Base-by-base conservation (phyloP, 2,329 filamentous ascomycete genomes). In the Aspergillus candidus region DNA sequence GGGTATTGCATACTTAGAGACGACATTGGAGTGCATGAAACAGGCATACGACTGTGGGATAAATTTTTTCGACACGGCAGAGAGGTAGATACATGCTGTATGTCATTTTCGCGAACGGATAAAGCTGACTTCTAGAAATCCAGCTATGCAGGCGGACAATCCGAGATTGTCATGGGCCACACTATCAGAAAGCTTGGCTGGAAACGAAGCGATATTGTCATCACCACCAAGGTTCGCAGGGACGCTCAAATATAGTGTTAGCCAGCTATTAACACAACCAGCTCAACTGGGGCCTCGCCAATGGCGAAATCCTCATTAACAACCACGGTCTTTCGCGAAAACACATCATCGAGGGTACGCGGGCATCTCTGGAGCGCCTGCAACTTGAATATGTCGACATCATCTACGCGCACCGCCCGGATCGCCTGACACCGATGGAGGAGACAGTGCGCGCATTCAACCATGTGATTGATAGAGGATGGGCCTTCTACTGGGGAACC, bases 401-500 rank as follows among this genome's bases (percentile, higher is more conserved):
- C 41, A 72, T 87, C 54, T 86, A 83, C 60, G 82, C 82, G n/a
- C 83, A 86, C 67, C 75, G 83, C 10, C 80, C 83, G 1, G 83
- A 87, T 59, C 73, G 79, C 11, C 69, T 64, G 35, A 86, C 82
- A 0, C 83, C 83, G 0, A 86, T 86, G 67, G 81, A 86, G 62
- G 83, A 86, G 69, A 82, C 76, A 0, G 82, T 87, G 32, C 78
- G 82, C 35, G 81, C 82, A 32, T 86, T 87, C 70, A 86, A 86
- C 70, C 72, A 84, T 62, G 67, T 87, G 32, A 86, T 88, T 61
- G 73, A 82, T 59, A 73, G 73, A 0, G 84, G 83, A 43, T 80
- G 84, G 67, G 78, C 79, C 3, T 78, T 87, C 51, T 85, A 86
- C 71, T 85, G 82, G 81, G 82, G 80, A 39, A 85, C 82, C 0